phyloP scores from a whole-genome alignment of 352 stramenopile genomes.

The Pythium sukuiense region DNA sequence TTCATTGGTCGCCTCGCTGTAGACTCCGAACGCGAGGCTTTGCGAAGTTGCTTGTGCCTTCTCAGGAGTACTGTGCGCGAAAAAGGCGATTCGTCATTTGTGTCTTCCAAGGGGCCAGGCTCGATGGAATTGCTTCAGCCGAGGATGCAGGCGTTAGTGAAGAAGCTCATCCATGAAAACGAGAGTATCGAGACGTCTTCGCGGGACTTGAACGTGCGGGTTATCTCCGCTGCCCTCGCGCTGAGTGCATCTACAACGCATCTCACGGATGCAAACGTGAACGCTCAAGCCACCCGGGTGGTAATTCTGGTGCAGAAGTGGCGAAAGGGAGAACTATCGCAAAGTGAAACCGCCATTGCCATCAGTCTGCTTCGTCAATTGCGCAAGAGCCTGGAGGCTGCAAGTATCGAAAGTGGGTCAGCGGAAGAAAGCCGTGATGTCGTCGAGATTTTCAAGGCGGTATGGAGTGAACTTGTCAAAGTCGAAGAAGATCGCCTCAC shows the following conservation, averaged over 20 bases:
- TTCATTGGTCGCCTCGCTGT: neutral
- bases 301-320: constrained; percentile 14
- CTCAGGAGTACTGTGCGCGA: neutral
- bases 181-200: neutral
- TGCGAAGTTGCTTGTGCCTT: constrained; percentile 22
- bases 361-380: constrained; percentile 18
- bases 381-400: constrained; percentile 10
- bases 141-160: constrained; percentile 1
- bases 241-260: constrained; percentile 16
- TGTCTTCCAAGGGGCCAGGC: neutral
- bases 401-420: neutral
- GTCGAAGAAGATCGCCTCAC: neutral
- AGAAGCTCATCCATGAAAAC: constrained; percentile 6
- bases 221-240: constrained; percentile 16
- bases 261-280: constrained; percentile 11
- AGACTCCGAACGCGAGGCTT: neutral
- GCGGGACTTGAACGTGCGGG: constrained; percentile 14
- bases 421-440: neutral
- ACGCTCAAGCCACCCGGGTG: constrained; percentile 9
- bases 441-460: constrained; percentile 3
- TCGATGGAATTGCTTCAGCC: neutral
- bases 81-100: neutral
- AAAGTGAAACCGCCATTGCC: constrained; percentile 13
- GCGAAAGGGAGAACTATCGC: constrained; percentile 1
- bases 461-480: constrained; percentile 19